Base-by-base conservation (phyloP, 371 early-diverging fungal species). In the Rhizopus delemar region DNA sequence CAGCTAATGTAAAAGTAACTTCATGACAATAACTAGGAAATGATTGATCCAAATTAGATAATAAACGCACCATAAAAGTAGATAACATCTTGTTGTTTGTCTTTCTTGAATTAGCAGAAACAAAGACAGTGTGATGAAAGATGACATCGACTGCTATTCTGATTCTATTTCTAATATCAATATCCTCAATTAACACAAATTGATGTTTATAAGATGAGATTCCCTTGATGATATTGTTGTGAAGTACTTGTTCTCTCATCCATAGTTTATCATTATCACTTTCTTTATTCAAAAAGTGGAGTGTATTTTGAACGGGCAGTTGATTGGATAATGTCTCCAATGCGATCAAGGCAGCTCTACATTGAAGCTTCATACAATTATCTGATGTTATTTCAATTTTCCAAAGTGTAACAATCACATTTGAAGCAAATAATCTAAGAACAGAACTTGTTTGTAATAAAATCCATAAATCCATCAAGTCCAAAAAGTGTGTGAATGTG, bases 91-190 rank as follows among this genome's bases (percentile, higher is more conserved):
- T 66, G 43, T 15, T 6, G 43, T 43, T 11, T n/a, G 8, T 15
- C 15, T 11, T 6, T 13, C 74, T 68, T 4, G 65, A 59, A 13
- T 69, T 59, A 29, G 75, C 69, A 41, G 76, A 65, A 33, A 77
- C 73, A 60, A 78, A 78, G 9, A 78, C 75, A 41, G 73, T 71
- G 33, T 78, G 78, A 52, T 78, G 78, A 57, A 78, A 78, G 13
- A 78, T 63, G 5, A 74, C 66, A 58, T 74, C 78, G 28, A 78
- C 78, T 0, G 78, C 66, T 0, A 69, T 66, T 11, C 78, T 64
- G 34, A 78, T 73, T 12, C 78, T 70, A 45, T 78, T 78, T 11
- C 78, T 71, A 11, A 73, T 74, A 46, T 78, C 78, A 56, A 78
- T 78, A 39, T 78, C 75, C 62, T 78, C 75, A 53, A 78, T 73